phyloP scores from a whole-genome alignment of 1,284 basidiomycete genomes.

The Volvariella volvacea region DNA sequence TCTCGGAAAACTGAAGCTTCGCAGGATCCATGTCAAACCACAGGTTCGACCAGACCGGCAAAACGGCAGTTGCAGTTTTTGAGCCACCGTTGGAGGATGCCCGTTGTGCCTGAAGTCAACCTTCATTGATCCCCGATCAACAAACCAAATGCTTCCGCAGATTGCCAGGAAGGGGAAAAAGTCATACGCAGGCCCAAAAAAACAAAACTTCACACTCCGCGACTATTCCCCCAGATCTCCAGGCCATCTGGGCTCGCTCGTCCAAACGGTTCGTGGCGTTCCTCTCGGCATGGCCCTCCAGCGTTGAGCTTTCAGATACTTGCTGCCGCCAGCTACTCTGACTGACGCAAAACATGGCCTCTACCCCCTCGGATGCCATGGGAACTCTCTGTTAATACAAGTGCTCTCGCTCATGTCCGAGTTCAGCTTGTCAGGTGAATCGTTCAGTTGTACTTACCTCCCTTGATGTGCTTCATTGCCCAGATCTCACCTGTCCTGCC shows the following conservation, averaged over 20 bases:
- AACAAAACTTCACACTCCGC: constrained; percentile 19
- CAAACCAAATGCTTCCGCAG: constrained; percentile 23
- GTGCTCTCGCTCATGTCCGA: too few relatives aligned
- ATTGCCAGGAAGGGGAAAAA: constrained; percentile 16
- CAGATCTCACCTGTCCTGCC: too few relatives aligned
- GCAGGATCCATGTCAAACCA: constrained; percentile 5
- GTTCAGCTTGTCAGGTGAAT: too few relatives aligned
- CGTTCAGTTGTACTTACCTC: too few relatives aligned
- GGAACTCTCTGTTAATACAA: too few relatives aligned
- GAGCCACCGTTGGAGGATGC: constrained; percentile 11
- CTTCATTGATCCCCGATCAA: constrained; percentile 41
- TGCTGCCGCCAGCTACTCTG: too few relatives aligned
- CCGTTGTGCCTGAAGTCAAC: constrained; percentile 26
- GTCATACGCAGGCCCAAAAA: constrained; percentile 1
- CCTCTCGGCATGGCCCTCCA: neutral
- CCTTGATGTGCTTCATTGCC: too few relatives aligned
- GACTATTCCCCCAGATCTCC: constrained; percentile 12
- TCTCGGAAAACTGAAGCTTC: constrained; percentile 1
- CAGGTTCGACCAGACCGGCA: constrained; percentile 19
- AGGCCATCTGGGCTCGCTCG: constrained; percentile 7
- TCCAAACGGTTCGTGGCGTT: neutral
- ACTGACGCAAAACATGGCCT: too few relatives aligned
- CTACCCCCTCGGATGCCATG: too few relatives aligned
- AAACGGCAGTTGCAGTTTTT: constrained; percentile 25
- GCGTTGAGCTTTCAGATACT: too few relatives aligned